These are phyloP conservation scores for Rosa chinensis DNA, from an alignment of 306 rosid genomes.

Conservation along the genomic window DNA sequence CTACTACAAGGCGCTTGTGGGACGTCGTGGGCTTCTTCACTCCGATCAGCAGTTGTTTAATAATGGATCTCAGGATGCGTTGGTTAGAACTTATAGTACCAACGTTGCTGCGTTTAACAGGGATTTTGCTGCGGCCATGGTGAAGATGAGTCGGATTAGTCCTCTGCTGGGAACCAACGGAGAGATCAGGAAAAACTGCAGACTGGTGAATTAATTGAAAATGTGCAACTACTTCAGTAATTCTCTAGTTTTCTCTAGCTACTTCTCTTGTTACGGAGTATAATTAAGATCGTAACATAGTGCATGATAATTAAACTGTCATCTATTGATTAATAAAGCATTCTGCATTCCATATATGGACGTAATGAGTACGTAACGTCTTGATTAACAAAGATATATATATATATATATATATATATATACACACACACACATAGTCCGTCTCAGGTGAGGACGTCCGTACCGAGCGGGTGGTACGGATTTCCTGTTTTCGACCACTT, in stretches of 20 bases:
- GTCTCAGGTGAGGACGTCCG: too few relatives aligned
- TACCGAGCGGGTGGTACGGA: too few relatives aligned
- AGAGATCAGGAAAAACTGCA: constrained; percentile 67
- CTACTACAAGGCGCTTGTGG: constrained; percentile 50
- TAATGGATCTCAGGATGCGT: constrained; percentile 51
- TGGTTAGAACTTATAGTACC: constrained; percentile 52
- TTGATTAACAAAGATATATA: too few relatives aligned
- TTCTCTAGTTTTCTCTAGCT: not conserved
- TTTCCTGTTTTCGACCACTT: too few relatives aligned
- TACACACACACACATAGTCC: too few relatives aligned
- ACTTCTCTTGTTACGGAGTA: not conserved
- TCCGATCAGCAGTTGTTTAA: constrained; percentile 81
- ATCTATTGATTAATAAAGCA: not conserved
- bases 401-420: too few relatives aligned
- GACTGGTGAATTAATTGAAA: constrained; percentile 39
- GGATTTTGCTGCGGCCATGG: constrained; percentile 75
- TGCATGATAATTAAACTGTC: not conserved
- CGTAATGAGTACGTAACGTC: too few relatives aligned
- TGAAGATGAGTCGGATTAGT: constrained; percentile 55
- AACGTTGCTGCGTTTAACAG: constrained; percentile 28
- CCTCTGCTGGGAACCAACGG: constrained; percentile 66
- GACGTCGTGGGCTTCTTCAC: constrained; percentile 57
- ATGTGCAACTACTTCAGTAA: not conserved
- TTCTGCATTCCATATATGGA: not conserved
- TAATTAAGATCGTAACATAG: not conserved